Conservation (phyloP, 768 basidiomycete species). For the Agaricus subrufescens region DNA sequence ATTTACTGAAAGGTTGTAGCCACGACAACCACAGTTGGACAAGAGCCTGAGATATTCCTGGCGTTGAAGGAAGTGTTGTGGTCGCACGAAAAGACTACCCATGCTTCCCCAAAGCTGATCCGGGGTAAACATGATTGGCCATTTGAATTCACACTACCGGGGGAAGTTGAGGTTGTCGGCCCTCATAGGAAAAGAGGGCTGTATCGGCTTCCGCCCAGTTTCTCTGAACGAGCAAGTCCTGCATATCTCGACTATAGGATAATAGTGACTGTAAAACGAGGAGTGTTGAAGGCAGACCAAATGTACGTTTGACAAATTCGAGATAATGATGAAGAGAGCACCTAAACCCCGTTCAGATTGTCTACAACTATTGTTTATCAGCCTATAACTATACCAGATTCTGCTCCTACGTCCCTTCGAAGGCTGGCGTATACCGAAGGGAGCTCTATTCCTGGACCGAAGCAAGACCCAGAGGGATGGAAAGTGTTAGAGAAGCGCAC, state of each 20-base stretch:
- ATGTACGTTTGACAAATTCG: conserved; percentile 27
- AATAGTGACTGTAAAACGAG: conserved; percentile 43
- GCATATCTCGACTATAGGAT: conserved; percentile 56
- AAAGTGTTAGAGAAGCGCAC: conserved; percentile 23
- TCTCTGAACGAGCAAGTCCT: conserved; percentile 50
- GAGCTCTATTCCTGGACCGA: conserved; percentile 27
- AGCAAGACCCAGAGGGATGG: conserved; percentile 35
- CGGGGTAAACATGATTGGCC: conserved; percentile 42
- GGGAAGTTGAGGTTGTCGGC: conserved; percentile 32
- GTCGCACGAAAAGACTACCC: conserved; percentile 20
- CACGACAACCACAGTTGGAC: conserved; percentile 49
- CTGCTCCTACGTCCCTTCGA: conserved; percentile 28
- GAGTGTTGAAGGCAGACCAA: conserved; percentile 44
- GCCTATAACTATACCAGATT: conserved; percentile 26
- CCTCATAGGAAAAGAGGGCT: conserved; percentile 23
- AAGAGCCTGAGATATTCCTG: conserved; percentile 48
- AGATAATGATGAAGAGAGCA: background rate
- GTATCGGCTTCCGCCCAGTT: conserved; percentile 46
- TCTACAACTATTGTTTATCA: conserved; percentile 27
- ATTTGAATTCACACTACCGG: conserved; percentile 43
- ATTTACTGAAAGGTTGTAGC: conserved; percentile 32
- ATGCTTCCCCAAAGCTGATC: conserved; percentile 29
- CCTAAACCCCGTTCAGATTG: conserved; percentile 17
- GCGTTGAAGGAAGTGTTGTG: conserved; percentile 38
- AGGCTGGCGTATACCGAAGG: conserved; percentile 29